Evolutionary conservation across 2,329 filamentous ascomycete genomes (phyloP), one percentile per base, ranked within the genome.

Genomic region (Ambrosiella beaveri): DNA sequence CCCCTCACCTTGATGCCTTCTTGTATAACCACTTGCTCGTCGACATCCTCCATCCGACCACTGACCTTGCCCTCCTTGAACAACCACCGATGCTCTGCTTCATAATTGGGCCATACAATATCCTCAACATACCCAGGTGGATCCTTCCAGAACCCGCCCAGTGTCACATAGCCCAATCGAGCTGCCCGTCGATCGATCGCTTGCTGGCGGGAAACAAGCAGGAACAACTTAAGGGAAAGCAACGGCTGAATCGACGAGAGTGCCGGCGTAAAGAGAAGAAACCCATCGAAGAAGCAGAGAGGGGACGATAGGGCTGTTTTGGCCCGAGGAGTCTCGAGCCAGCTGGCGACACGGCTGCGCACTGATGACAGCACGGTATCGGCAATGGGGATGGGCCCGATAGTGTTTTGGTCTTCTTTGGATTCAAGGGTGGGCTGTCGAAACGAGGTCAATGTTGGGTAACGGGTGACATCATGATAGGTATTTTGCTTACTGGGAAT

Each of bases 101-200:
- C 86, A 69, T 96, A 97, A 65, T 95, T 91, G 2, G 91, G 91
- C 93, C 93, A 98, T 3, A 98, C 93, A 57, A 98, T 79, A 67
- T 86, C 80, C 68, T 97, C 90, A 41, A 97, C 89, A 68, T 97
- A 98, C 0, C 88, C 90, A 0, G 88, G 88, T 0, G 93, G 93
- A 69, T 98, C 93, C 59, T 83, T 78, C 93, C 93, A 98, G 72
- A 96, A 98, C 36, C 90, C 91, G 65, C 96, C 82, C 4, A 85
- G 70, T 2, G 87, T 91, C 37, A 88, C 85, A 68, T 93, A 93
- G 9, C 86, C 86, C 63, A 78, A 81, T 57, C 87, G 73, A 0
- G 80, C 81, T 66, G 85, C 80, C 37, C 87, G 73, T 27, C 87
- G 75, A 39, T 73, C 70, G 65, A 84, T 85, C 2, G 84, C 84